These are phyloP conservation scores for Mycena chlorophos DNA, from an alignment of 768 basidiomycete species.

Conservation along the genomic window DNA sequence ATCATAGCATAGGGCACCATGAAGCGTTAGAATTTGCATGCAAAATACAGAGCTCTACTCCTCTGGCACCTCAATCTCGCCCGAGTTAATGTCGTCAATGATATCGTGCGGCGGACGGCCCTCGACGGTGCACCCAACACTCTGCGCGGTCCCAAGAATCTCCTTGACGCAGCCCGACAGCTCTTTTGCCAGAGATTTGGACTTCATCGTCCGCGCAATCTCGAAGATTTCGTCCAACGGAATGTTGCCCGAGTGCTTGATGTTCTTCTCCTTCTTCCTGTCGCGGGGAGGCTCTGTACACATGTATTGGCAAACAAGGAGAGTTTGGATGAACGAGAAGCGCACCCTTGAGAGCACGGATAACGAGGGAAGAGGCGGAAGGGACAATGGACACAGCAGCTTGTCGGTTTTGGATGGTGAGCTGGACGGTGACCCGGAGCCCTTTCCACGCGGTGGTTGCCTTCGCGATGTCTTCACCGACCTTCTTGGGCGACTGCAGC, in stretches of 20 bases:
- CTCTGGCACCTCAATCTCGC: conserved; percentile 83
- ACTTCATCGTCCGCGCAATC: conserved; percentile 94
- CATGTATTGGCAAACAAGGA: conserved; percentile 13
- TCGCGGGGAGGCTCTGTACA: conserved; percentile 97
- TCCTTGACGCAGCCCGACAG: conserved; percentile 91
- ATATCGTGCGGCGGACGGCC: conserved; percentile 91
- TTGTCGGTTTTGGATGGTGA: conserved; percentile 99
- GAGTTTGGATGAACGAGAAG: conserved; percentile 11
- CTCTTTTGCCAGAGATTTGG: conserved; percentile 91
- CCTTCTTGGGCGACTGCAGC: conserved; percentile 95
- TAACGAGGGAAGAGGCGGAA: conserved; percentile 95
- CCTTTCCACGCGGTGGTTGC: conserved; percentile 99
- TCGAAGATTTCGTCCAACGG: conserved; percentile 90
- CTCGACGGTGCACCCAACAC: conserved; percentile 94
- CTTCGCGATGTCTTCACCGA: conserved; percentile 99
- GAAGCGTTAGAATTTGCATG: conserved; percentile 11
- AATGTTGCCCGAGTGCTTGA: conserved; percentile 96
- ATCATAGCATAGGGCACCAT: conserved; percentile 9
- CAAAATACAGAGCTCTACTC: conserved; percentile 56
- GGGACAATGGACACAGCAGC: conserved; percentile 95
- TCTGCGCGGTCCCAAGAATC: conserved; percentile 97
- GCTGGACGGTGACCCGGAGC: conserved; percentile 97
- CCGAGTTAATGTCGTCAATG: conserved; percentile 83
- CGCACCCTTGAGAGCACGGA: conserved; percentile 95
- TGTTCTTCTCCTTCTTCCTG: conserved; percentile 99